phyloP scores from a whole-genome alignment of 306 rosid species.

The Carpinus fangiana region DNA sequence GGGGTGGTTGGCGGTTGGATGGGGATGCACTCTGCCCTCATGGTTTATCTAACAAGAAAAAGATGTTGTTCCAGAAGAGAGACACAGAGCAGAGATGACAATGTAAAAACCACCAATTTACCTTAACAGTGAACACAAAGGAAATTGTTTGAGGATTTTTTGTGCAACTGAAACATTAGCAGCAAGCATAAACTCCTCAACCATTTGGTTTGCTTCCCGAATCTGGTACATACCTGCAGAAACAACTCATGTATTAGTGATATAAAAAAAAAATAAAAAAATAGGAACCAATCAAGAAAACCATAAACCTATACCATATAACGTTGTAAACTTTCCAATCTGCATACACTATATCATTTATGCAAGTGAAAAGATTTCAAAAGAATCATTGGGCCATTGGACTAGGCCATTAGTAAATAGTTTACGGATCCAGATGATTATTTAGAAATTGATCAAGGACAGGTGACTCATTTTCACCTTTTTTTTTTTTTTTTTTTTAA shows the following conservation, averaged over 20 bases:
- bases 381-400: conserved; percentile 9
- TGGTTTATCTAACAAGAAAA: neutral
- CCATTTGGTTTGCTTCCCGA: conserved; percentile 99
- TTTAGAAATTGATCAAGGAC: conserved; percentile 17
- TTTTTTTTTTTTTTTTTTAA: neutral
- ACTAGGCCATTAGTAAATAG: neutral
- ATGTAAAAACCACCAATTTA: conserved; percentile 26
- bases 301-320: neutral
- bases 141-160: conserved; percentile 76
- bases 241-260: conserved; percentile 21
- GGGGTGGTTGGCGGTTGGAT: too few species aligned
- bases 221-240: conserved; percentile 93
- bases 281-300: neutral
- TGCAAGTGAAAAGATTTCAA: neutral
- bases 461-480: neutral
- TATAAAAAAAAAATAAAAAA: neutral
- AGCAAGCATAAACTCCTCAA: conserved; percentile 99
- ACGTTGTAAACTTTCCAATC: neutral
- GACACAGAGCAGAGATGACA: conserved; percentile 9
- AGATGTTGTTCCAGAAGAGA: neutral
- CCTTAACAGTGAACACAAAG: conserved; percentile 83
- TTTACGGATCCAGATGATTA: conserved; percentile 4
- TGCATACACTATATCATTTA: neutral
- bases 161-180: conserved; percentile 94
- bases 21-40: neutral